Evolutionary conservation across 805 yeast genomes (phyloP).

Genomic region (Teunomyces funiuensis): DNA sequence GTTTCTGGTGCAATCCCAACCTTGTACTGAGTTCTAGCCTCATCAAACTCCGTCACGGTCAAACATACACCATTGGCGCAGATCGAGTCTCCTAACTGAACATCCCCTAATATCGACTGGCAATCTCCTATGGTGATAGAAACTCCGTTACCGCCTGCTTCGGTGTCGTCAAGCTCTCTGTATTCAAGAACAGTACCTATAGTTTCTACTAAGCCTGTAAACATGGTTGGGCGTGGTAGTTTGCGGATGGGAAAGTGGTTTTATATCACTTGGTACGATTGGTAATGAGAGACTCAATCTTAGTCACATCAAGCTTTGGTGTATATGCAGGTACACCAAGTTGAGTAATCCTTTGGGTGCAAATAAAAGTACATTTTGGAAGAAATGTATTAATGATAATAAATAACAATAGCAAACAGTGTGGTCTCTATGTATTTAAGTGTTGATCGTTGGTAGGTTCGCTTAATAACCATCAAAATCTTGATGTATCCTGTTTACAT

Average conservation of each 20-base stretch:
- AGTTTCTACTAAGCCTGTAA: constrained; percentile 89
- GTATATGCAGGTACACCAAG: too few species aligned
- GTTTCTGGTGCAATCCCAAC: constrained; percentile 96
- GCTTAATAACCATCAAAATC: too few species aligned
- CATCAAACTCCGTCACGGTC: constrained; percentile 81
- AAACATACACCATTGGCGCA: constrained; percentile 87
- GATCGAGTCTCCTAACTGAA: constrained; percentile 92
- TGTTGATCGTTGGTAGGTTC: too few species aligned
- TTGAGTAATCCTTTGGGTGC: too few species aligned
- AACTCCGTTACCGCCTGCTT: constrained; percentile 71
- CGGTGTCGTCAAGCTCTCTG: constrained; percentile 44
- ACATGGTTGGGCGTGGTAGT: constrained; percentile 49
- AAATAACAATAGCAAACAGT: too few species aligned
- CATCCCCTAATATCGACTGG: constrained; percentile 64
- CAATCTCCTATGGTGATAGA: constrained; percentile 68
- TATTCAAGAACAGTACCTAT: constrained; percentile 67
- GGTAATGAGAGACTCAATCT: not conserved
- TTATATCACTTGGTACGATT: not conserved
- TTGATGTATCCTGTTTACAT: too few species aligned
- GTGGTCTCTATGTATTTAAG: too few species aligned
- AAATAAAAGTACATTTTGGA: too few species aligned
- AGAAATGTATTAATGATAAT: too few species aligned
- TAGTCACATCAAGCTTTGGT: too few species aligned
- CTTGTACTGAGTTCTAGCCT: constrained; percentile 55
- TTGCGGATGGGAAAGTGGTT: too few species aligned